Percentiles rank a stretch among this genome's conserved stretches.
Conservation (phyloP, 23 red algal species). For the Gracilaria caudata region DNA sequence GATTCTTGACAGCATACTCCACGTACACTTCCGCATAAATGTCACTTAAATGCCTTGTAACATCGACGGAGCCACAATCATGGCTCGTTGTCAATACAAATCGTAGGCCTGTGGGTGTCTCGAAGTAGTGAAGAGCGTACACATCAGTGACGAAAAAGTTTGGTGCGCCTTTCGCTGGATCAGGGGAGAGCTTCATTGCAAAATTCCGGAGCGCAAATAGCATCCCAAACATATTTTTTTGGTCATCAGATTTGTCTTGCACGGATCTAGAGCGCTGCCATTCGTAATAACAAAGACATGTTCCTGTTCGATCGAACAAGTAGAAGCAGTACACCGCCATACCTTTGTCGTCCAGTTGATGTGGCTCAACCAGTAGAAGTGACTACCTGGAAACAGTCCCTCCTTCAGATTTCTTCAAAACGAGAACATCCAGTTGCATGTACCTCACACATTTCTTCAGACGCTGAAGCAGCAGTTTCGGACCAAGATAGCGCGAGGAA, state of each 20-base stretch:
- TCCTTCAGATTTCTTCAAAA: background rate
- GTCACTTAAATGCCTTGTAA: slow-evolving; percentile 70
- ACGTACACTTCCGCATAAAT: slow-evolving; percentile 89
- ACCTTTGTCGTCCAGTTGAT: background rate
- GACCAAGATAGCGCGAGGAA: too few relatives aligned
- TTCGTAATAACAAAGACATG: slow-evolving; percentile 84
- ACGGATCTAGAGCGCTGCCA: slow-evolving; percentile 71
- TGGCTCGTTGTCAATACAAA: slow-evolving; percentile 89
- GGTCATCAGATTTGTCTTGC: slow-evolving; percentile 76
- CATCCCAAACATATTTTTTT: slow-evolving; percentile 94
- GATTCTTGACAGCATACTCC: slow-evolving; percentile 87
- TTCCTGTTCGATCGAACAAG: slow-evolving; percentile 92
- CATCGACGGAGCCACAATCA: slow-evolving; percentile 76
- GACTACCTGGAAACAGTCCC: background rate
- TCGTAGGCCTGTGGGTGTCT: slow-evolving; percentile 91
- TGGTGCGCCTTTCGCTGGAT: slow-evolving; percentile 38
- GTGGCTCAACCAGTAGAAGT: background rate
- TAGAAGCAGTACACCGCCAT: slow-evolving; percentile 98
- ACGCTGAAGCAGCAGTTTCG: too few relatives aligned
- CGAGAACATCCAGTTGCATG: background rate
- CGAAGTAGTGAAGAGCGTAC: slow-evolving; percentile 95
- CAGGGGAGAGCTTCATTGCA: slow-evolving; percentile 78
- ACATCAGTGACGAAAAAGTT: slow-evolving; percentile 83
- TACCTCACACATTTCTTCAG: too few relatives aligned
- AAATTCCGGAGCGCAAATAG: slow-evolving; percentile 95